Conservation (phyloP, 2,329 filamentous ascomycete genomes). For the Dryadomyces sulphureus region DNA sequence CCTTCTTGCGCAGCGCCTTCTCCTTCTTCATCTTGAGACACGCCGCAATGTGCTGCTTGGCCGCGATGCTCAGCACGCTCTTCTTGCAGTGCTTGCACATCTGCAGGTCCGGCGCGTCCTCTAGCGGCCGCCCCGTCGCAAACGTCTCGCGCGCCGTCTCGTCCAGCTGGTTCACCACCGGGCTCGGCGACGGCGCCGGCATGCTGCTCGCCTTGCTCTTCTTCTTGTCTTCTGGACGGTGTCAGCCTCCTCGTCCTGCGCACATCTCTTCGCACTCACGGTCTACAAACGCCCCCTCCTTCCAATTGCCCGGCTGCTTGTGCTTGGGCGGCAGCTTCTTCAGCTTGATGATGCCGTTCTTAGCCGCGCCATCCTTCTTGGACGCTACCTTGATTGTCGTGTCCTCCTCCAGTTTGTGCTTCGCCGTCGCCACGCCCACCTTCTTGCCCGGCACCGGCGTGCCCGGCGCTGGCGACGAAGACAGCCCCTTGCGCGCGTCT, state of each 20-base stretch:
- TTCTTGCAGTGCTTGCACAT: constrained; percentile 94
- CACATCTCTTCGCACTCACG: constrained; percentile 25
- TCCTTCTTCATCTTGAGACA: constrained; percentile 78
- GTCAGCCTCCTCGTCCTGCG: neutral
- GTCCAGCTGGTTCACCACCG: constrained; percentile 55
- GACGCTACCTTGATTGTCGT: constrained; percentile 48
- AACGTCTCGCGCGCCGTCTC: constrained; percentile 67
- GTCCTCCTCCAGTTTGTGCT: constrained; percentile 34
- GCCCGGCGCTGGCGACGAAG: constrained; percentile 11
- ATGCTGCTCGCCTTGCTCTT: constrained; percentile 33
- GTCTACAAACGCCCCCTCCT: constrained; percentile 48
- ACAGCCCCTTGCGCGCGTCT: constrained; percentile 17
- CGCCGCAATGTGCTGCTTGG: constrained; percentile 65
- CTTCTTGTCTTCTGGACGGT: constrained; percentile 31
- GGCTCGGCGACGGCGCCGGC: constrained; percentile 32
- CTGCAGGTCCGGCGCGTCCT: constrained; percentile 65
- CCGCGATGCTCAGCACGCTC: constrained; percentile 59
- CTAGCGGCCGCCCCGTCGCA: constrained; percentile 63
- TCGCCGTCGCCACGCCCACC: constrained; percentile 13
- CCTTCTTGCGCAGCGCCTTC: constrained; percentile 64
- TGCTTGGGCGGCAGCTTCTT: constrained; percentile 49
- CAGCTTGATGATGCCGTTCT: constrained; percentile 40
- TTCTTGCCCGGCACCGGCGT: constrained; percentile 7
- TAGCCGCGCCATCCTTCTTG: constrained; percentile 30
- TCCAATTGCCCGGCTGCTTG: constrained; percentile 56